Conservation (phyloP, 306 rosid species). For the Hippophae rhamnoides region DNA sequence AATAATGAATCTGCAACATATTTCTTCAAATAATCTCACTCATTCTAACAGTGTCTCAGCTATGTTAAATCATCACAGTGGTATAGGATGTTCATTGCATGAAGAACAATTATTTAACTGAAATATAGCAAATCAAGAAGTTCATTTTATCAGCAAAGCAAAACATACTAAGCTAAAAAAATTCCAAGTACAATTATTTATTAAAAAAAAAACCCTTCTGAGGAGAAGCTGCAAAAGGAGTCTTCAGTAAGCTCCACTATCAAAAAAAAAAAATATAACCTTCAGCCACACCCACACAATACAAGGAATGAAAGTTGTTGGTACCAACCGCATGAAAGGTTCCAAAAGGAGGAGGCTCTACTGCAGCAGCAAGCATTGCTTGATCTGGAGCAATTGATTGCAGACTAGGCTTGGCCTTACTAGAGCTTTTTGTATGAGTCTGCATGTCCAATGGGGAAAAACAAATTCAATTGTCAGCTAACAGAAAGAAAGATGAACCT, state of each 20-base stretch:
- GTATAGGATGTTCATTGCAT: too few species aligned
- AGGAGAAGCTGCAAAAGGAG: background rate
- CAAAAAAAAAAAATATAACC: background rate
- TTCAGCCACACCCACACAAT: background rate
- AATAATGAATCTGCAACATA: too few species aligned
- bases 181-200: too few species aligned
- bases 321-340: constrained; percentile 61
- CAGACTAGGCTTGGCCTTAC: constrained; percentile 23
- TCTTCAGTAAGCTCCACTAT: background rate
- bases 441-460: constrained; percentile 13
- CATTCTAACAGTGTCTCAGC: too few species aligned
- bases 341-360: constrained; percentile 59
- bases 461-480: too few species aligned
- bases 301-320: background rate
- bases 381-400: constrained; percentile 27
- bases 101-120: background rate
- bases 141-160: too few species aligned
- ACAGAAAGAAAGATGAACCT: too few species aligned
- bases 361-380: constrained; percentile 35
- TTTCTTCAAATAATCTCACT: too few species aligned
- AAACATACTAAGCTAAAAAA: background rate
- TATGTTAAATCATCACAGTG: too few species aligned
- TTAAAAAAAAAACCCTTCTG: background rate
- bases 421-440: constrained; percentile 57
- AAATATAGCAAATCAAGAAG: background rate